These are phyloP conservation scores for Ilex paraguariensis DNA, from an alignment of 305 asterid species.

Conservation along the genomic window DNA sequence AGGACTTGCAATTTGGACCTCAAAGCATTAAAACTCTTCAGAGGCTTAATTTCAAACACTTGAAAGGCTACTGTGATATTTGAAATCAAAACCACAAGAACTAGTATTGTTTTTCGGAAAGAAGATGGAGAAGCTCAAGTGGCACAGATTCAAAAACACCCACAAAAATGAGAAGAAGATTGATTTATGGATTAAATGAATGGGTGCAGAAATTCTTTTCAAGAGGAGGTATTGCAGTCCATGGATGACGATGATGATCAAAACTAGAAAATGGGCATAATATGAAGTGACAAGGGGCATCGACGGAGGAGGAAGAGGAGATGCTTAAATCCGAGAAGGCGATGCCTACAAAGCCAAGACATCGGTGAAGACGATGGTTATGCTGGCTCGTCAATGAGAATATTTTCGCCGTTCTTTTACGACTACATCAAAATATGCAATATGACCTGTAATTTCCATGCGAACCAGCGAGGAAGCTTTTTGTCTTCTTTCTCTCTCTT, in stretches of 20 bases:
- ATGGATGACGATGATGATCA: not conserved
- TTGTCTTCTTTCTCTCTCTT: no score
- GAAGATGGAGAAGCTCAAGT: no score
- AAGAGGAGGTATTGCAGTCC: not conserved
- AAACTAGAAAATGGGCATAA: not conserved
- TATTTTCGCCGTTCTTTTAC: not conserved
- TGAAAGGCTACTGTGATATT: no score
- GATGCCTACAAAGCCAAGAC: slow-evolving; percentile 17
- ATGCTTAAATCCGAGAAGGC: slow-evolving; percentile 10
- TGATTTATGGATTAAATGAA: no score
- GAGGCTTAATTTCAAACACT: not conserved
- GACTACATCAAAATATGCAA: not conserved
- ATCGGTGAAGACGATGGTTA: slow-evolving; percentile 30
- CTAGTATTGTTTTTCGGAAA: not conserved
- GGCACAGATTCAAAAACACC: no score
- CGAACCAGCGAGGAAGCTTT: not conserved
- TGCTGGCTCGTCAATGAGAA: not conserved
- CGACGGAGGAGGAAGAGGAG: not conserved
- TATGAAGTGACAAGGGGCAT: not conserved
- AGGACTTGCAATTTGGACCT: not conserved
- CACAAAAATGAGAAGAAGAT: no score
- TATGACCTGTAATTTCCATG: not conserved
- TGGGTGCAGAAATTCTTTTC: no score
- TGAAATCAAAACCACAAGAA: not conserved
- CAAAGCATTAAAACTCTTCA: not conserved